Percentiles rank a stretch among this genome's conserved stretches.
These are phyloP conservation scores for Saccharum spontaneum DNA, from an alignment of 176 grass and related monocot species.

Conservation along the genomic window DNA sequence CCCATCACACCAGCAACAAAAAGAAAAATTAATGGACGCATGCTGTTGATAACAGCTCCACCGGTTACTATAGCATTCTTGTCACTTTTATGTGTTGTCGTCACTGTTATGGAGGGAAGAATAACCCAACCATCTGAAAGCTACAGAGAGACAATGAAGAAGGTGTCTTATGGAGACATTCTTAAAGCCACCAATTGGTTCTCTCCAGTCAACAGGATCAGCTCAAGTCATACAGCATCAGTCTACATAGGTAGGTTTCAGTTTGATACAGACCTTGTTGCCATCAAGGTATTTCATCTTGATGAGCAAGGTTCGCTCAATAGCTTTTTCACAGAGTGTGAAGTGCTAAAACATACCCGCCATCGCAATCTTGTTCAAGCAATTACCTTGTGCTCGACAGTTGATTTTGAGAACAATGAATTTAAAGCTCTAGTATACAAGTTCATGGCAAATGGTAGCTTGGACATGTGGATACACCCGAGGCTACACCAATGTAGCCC, in stretches of 20 bases:
- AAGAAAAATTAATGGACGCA: too few relatives aligned
- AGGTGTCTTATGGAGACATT: too few relatives aligned
- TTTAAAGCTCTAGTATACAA: conserved; percentile 39
- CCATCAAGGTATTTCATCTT: conserved; percentile 40
- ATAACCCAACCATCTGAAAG: too few relatives aligned
- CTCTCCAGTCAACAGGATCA: too few relatives aligned
- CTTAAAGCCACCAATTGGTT: too few relatives aligned
- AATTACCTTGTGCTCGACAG: conserved; percentile 32
- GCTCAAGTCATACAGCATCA: too few relatives aligned
- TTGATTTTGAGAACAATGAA: conserved; percentile 34
- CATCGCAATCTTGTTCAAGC: conserved; percentile 40
- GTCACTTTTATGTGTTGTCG: too few relatives aligned
- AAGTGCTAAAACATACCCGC: conserved; percentile 31
- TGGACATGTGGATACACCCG: conserved; percentile 39
- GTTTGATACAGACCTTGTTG: conserved; percentile 39
- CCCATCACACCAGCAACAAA: too few relatives aligned
- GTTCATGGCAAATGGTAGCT: conserved; percentile 51
- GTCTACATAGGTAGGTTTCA: conserved; percentile 39
- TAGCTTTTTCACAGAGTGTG: conserved; percentile 21
- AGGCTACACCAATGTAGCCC: background rate
- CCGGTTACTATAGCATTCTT: too few relatives aligned
- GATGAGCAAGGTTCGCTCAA: background rate
- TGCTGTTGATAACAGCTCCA: too few relatives aligned
- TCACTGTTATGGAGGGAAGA: too few relatives aligned
- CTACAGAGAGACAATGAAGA: too few relatives aligned